Conservation (phyloP, 148 eudicot genomes). For the Beta vulgaris region DNA sequence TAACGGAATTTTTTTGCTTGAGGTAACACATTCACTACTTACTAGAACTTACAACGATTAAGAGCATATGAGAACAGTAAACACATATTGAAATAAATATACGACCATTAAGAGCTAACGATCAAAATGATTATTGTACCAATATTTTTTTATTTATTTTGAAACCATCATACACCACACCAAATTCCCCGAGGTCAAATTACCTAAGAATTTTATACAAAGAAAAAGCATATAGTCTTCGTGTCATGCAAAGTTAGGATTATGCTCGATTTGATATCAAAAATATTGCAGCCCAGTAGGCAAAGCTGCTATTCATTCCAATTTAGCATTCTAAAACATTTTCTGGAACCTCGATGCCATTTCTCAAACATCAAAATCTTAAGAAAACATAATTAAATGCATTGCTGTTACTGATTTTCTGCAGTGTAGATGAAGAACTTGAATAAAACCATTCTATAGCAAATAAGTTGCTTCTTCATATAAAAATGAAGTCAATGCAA, state of each 20-base stretch:
- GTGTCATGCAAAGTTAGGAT: too few relatives aligned
- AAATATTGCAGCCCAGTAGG: too few relatives aligned
- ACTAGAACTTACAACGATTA: not conserved
- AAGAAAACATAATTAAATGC: not conserved
- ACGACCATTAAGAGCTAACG: too few relatives aligned
- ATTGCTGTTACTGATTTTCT: not conserved
- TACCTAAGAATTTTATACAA: too few relatives aligned
- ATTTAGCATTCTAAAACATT: not conserved
- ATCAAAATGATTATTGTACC: too few relatives aligned
- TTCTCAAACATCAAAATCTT: not conserved
- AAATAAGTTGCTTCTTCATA: not conserved
- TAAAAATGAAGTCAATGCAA: not conserved
- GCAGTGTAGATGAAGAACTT: not conserved
- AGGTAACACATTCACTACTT: not conserved
- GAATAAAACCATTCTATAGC: not conserved
- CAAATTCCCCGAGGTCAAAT: too few relatives aligned
- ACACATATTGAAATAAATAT: too few relatives aligned
- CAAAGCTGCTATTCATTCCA: not conserved
- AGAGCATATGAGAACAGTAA: not conserved
- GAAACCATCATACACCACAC: too few relatives aligned
- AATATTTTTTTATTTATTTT: too few relatives aligned
- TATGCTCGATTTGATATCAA: too few relatives aligned
- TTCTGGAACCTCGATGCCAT: not conserved
- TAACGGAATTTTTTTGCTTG: not conserved
- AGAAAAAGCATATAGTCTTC: too few relatives aligned